A percentile compares a stretch with the other conserved stretches of the same genome.
phyloP scores from a whole-genome alignment of 176 grass and related monocot genomes.

The Carex littledalei region DNA sequence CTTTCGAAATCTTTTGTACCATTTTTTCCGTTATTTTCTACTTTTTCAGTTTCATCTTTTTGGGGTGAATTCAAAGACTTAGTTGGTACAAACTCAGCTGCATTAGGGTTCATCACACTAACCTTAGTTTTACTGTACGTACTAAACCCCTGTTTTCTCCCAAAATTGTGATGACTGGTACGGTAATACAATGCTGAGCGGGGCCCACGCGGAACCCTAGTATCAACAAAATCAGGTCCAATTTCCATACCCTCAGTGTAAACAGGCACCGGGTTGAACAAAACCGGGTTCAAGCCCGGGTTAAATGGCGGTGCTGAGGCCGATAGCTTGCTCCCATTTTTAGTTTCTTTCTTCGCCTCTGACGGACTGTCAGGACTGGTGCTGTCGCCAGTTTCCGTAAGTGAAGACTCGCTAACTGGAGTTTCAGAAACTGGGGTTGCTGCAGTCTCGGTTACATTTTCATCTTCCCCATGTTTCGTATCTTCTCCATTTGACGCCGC shows the following conservation, averaged over 20 bases:
- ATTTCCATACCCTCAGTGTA: slow-evolving; percentile 56
- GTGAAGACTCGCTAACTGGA: slow-evolving; percentile 19
- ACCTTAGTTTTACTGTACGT: slow-evolving; percentile 55
- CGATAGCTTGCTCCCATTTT: slow-evolving; percentile 82
- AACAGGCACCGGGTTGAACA: slow-evolving; percentile 57
- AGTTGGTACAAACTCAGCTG: slow-evolving; percentile 83
- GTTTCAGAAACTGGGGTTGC: slow-evolving; percentile 36
- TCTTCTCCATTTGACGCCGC: slow-evolving; percentile 45
- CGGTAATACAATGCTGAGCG: slow-evolving; percentile 68
- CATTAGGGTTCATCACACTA: slow-evolving; percentile 91
- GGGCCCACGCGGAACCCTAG: slow-evolving; percentile 72
- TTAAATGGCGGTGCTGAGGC: slow-evolving; percentile 97
- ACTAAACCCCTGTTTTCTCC: slow-evolving; percentile 61
- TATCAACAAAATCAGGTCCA: slow-evolving; percentile 54
- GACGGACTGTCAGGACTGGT: slow-evolving; percentile 39
- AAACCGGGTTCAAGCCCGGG: slow-evolving; percentile 57
- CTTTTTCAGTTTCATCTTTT: slow-evolving; percentile 34
- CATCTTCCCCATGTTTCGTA: slow-evolving; percentile 35
- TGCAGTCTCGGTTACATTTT: slow-evolving; percentile 31
- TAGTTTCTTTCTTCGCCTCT: slow-evolving; percentile 37
- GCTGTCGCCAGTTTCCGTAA: slow-evolving; percentile 40
- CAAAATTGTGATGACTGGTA: slow-evolving; percentile 57
- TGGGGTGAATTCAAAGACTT: slow-evolving; percentile 55
- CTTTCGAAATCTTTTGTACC: slow-evolving; percentile 35
- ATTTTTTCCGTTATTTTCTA: slow-evolving; percentile 35